Base-by-base conservation (phyloP, 116 monocot species). In the Zostera marina region DNA sequence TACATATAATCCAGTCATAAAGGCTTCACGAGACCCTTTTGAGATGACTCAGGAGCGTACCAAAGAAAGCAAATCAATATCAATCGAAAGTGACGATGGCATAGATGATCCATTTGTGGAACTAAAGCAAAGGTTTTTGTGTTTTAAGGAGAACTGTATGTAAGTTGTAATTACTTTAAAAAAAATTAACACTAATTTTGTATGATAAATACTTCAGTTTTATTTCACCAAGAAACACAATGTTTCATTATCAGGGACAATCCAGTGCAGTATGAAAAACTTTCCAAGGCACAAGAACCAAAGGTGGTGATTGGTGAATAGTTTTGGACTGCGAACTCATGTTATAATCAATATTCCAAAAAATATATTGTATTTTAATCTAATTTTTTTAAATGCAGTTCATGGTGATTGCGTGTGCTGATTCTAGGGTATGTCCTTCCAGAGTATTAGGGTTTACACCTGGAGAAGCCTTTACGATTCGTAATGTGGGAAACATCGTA, bases 341-440 rank as follows among this genome's bases (percentile, higher is more conserved):
- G 4, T 32, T 32, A 32, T 32, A 32, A 32, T 32, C 32, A 32
- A 32, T 32, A 32, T 32, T 5, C 5, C 32, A 32, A 32, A 8
- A 32, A 14, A 51, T 16, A 2, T 32, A 8, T 9, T 0, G 0
- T 56, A 16, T 38, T 14, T 38, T 15, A 26, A 8, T 32, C 8
- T 56, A 11, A 32, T 55, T 20, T 8, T 61, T 13, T 77, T 59
- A 42, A 65, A 11, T 86, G 75, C 80, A 96, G 89, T 89, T 88
- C 61, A 78, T 89, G 84, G 88, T 96, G 21, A 70, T 96, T 81
- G 89, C 96, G 61, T 89, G 96, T 69, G 84, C 79, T 55, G 96
- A 96, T 67, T 96, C 96, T 8, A 85, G 96, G 74, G 89, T 96
- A 64, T 96, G 96, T 54, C 96, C 96, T 61, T 77, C 89, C 8